These are phyloP conservation scores for Lasiosphaeria ovina DNA, from an alignment of 495 filamentous ascomycete species.

Conservation along the genomic window DNA sequence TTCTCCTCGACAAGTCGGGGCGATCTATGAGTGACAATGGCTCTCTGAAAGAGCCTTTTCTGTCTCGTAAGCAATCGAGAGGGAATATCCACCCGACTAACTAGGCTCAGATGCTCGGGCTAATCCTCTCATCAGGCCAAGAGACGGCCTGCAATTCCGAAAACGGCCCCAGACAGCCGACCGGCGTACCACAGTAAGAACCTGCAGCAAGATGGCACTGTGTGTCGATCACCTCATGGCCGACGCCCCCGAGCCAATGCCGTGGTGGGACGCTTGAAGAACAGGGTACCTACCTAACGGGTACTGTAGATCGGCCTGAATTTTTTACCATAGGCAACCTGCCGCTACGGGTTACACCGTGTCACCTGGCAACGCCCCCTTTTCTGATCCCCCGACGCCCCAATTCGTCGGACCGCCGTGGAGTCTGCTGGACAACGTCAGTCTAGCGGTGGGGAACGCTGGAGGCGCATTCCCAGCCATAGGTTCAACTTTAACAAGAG, in stretches of 20 bases:
- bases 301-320: not conserved
- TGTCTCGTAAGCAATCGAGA: no score
- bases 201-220: slow-evolving; percentile 16
- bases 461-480: not conserved
- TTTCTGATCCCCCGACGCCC: not conserved
- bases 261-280: not conserved
- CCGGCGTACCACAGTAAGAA: no score
- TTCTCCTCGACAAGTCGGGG: no score
- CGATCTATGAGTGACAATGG: no score
- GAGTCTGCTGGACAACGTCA: slow-evolving; percentile 17
- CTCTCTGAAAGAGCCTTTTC: no score
- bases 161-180: no score
- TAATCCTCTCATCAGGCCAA: no score
- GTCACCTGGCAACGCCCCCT: slow-evolving; percentile 16
- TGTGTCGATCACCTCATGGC: slow-evolving; percentile 19
- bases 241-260: slow-evolving; percentile 19
- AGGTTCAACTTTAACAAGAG: no score
- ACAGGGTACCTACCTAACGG: no score
- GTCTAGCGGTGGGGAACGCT: slow-evolving; percentile 16
- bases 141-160: no score
- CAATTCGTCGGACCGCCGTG: not conserved
- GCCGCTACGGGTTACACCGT: slow-evolving; percentile 16
- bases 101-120: no score
- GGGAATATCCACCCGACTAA: no score
- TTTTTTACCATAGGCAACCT: not conserved